A percentile compares a stretch with the other conserved stretches of the same genome.
Conservation (phyloP, 2,329 filamentous ascomycete species). For the Cadophora sp. region DNA sequence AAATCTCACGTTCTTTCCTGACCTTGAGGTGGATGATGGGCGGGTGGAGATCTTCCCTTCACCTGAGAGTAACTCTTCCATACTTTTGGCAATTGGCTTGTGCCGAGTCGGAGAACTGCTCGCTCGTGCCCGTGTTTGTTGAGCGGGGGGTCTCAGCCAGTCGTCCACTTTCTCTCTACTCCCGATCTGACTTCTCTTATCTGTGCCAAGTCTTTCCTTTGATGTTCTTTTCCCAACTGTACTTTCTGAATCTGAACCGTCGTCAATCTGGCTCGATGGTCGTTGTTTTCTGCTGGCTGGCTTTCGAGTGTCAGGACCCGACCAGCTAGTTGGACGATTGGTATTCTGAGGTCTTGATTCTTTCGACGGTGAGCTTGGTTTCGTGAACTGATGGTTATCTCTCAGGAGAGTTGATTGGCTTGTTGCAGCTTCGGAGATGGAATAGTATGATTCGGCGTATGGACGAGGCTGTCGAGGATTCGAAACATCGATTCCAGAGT, state of each 20-base stretch:
- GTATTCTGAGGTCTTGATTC: neutral
- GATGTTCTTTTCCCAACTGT: neutral
- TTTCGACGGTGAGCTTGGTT: neutral
- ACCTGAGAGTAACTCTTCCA: neutral
- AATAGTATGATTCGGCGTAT: slow-evolving; percentile 14
- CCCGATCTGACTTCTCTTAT: neutral
- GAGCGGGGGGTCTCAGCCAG: neutral
- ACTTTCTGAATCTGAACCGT: neutral
- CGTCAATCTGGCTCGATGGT: neutral
- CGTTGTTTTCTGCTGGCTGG: neutral
- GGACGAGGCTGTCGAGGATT: neutral
- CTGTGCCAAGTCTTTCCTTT: too few species aligned
- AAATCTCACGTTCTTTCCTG: neutral
- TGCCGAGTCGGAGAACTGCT: neutral
- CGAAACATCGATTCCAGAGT: slow-evolving; percentile 1
- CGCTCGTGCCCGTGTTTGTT: neutral
- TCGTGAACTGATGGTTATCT: neutral
- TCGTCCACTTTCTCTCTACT: slow-evolving; percentile 2
- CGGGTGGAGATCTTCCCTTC: neutral
- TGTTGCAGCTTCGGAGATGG: slow-evolving; percentile 5
- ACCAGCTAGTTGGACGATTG: slow-evolving; percentile 4
- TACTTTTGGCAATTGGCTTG: neutral
- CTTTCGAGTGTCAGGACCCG: neutral
- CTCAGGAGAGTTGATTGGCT: slow-evolving; percentile 1
- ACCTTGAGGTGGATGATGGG: neutral